Percentiles rank a stretch among this genome's conserved stretches.
phyloP scores from a whole-genome alignment of 352 stramenopile genomes.

The Globisporangium yorkense region DNA sequence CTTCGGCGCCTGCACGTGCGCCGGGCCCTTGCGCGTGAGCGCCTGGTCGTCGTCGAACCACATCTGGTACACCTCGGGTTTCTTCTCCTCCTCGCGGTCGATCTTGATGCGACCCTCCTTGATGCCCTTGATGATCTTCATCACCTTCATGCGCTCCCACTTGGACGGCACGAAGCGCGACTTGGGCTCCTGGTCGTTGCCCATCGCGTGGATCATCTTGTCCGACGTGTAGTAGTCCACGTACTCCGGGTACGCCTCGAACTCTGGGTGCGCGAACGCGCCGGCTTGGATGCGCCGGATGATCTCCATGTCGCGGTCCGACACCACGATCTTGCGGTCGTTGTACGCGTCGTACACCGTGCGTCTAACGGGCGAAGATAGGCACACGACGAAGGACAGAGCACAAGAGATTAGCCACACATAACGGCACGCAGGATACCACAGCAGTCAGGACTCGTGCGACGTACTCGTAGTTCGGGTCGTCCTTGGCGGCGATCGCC shows the following conservation, averaged over 20 bases:
- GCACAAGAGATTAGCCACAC: slow-evolving; percentile 8
- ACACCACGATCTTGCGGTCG: slow-evolving; percentile 95
- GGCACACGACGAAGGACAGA: background rate
- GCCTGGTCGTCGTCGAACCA: slow-evolving; percentile 90
- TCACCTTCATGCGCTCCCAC: slow-evolving; percentile 97
- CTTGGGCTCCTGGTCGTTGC: slow-evolving; percentile 89
- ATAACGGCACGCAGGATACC: background rate
- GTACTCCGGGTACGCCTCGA: slow-evolving; percentile 90
- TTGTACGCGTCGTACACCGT: slow-evolving; percentile 99
- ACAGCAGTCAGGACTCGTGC: background rate
- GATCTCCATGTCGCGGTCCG: slow-evolving; percentile 96
- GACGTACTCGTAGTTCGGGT: slow-evolving; percentile 91
- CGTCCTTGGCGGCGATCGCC: slow-evolving; percentile 79
- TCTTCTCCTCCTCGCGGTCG: slow-evolving; percentile 90
- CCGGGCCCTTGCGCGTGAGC: slow-evolving; percentile 88
- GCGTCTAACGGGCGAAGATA: slow-evolving; percentile 30
- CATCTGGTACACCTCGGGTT: slow-evolving; percentile 89
- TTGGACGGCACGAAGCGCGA: slow-evolving; percentile 94
- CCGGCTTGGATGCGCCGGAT: slow-evolving; percentile 95
- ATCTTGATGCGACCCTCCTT: slow-evolving; percentile 94
- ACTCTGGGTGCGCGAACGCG: slow-evolving; percentile 89
- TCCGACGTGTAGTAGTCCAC: slow-evolving; percentile 88
- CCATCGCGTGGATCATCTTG: slow-evolving; percentile 86
- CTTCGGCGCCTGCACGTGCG: slow-evolving; percentile 97
- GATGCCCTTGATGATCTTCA: slow-evolving; percentile 96